Evolutionary conservation across 495 filamentous ascomycete genomes (phyloP), one percentile per base, ranked within the genome.

Genomic region (Podospora appendiculata): DNA sequence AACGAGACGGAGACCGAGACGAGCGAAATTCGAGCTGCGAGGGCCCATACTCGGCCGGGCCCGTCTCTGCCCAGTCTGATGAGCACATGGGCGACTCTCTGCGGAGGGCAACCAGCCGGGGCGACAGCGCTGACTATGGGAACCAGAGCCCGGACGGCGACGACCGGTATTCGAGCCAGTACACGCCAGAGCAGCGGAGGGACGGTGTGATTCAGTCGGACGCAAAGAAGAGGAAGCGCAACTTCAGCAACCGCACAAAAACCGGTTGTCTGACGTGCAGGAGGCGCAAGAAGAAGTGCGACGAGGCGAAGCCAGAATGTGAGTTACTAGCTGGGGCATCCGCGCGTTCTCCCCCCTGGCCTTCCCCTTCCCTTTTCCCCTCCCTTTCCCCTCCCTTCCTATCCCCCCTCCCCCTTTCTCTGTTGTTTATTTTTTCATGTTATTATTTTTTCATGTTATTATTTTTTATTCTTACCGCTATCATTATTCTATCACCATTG

Each of bases 241-340:
- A 94, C 60, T 98, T 97, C 63, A 95, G 89, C 68, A 96, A 96
- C 66, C 81, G 93, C 49, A 97, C 93, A 14, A 96, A 96, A 74
- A 95, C 90, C 4, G 90, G 90, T 0, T 96, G 90, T 69, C 85
- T 93, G 51, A 96, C 90, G 45, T 96, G 90, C 73, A 80, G 90
- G 51, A 85, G 86, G 61, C 77, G 90, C 33, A 95, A 95, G 75
- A 96, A 95, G 85, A 96, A 96, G 73, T 96, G 90, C 70, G 90
- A 95, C 64, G 90, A 96, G 73, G 83, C 85, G n/a, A 94, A 91
- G 61, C 90, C 90, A 50, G 74, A 79, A 60, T 95, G 88, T 81
- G 77, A 79, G 82, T 97, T 97, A 72, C n/a, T 25, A 25, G 25
- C 5, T 25, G 25, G 25, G 25, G 25, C 25, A 25, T 25, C 25